Conservation (phyloP, 257 asterid species). For the Fraxinus anomala region DNA sequence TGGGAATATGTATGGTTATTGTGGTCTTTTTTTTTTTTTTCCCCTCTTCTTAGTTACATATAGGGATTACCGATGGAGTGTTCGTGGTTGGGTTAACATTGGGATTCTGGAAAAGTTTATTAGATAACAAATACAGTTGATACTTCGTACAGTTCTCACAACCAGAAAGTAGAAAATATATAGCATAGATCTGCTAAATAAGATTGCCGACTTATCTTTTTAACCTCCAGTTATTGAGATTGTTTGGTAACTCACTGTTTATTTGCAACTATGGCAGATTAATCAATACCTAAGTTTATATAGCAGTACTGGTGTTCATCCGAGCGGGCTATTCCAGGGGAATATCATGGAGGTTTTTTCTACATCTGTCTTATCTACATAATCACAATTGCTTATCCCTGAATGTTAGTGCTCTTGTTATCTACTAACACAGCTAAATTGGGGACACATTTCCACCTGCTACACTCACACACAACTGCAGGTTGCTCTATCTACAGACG, state of each 20-base stretch:
- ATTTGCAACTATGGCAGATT: slow-evolving; percentile 48
- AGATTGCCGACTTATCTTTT: not conserved
- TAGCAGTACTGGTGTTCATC: slow-evolving; percentile 66
- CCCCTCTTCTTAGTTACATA: not conserved
- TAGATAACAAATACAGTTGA: not conserved
- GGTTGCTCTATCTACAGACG: not conserved
- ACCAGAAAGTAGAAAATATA: not conserved
- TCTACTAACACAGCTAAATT: not conserved
- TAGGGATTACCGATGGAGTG: slow-evolving; percentile 4
- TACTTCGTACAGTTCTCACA: slow-evolving; percentile 1
- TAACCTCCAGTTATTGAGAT: not conserved
- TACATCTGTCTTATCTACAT: slow-evolving; percentile 16
- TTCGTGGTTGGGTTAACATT: not conserved
- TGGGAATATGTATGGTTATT: not conserved
- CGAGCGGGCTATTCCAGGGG: slow-evolving; percentile 80
- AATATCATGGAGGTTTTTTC: slow-evolving; percentile 68
- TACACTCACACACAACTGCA: not conserved
- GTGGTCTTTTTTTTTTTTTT: no score
- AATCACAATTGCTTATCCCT: slow-evolving; percentile 7
- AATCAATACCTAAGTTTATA: slow-evolving; percentile 69
- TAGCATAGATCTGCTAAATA: not conserved
- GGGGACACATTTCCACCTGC: not conserved
- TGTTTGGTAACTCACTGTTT: slow-evolving; percentile 17
- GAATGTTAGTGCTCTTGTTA: not conserved
- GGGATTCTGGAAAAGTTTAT: slow-evolving; percentile 5